These are phyloP conservation scores for Porphyra umbilicalis DNA, from an alignment of 31 red algal species.

Conservation along the genomic window DNA sequence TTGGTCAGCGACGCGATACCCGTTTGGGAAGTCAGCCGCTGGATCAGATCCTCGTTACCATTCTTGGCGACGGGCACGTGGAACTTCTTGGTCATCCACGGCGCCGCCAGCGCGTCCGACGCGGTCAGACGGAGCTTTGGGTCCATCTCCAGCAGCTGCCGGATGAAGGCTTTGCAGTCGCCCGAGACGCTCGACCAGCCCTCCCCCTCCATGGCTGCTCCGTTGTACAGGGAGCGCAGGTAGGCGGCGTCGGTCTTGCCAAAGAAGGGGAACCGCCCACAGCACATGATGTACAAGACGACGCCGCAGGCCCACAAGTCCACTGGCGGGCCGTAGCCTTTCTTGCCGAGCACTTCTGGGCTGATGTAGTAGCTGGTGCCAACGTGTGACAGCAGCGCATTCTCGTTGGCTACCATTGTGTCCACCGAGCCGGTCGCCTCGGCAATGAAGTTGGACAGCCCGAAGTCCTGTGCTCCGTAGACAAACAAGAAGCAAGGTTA, in stretches of 20 bases:
- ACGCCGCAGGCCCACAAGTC: slow-evolving; percentile 95
- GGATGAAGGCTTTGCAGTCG: slow-evolving; percentile 50
- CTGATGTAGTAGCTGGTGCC: slow-evolving; percentile 89
- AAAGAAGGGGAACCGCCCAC: slow-evolving; percentile 64
- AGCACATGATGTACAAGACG: slow-evolving; percentile 83
- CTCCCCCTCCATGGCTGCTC: slow-evolving; percentile 58
- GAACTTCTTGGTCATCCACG: slow-evolving; percentile 35
- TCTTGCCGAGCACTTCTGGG: slow-evolving; percentile 84
- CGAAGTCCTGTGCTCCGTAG: slow-evolving; percentile 41
- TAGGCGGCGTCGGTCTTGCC: slow-evolving; percentile 66
- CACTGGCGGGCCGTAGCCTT: slow-evolving; percentile 68
- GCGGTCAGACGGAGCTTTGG: slow-evolving; percentile 59
- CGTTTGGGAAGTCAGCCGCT: not conserved
- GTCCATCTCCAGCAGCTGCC: slow-evolving; percentile 54
- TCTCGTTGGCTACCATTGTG: slow-evolving; percentile 10
- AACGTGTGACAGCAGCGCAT: slow-evolving; percentile 40
- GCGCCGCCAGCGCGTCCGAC: slow-evolving; percentile 30
- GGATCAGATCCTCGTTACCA: not conserved
- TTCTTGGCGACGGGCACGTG: not conserved
- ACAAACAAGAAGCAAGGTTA: not conserved
- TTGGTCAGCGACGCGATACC: not conserved
- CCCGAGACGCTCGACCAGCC: slow-evolving; percentile 55
- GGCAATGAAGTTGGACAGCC: slow-evolving; percentile 66
- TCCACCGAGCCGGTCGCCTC: slow-evolving; percentile 24
- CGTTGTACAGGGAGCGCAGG: slow-evolving; percentile 39